Evolutionary conservation across 1,284 basidiomycete species (phyloP), one percentile per base, ranked within the genome.

Genomic region (Somion occarium): DNA sequence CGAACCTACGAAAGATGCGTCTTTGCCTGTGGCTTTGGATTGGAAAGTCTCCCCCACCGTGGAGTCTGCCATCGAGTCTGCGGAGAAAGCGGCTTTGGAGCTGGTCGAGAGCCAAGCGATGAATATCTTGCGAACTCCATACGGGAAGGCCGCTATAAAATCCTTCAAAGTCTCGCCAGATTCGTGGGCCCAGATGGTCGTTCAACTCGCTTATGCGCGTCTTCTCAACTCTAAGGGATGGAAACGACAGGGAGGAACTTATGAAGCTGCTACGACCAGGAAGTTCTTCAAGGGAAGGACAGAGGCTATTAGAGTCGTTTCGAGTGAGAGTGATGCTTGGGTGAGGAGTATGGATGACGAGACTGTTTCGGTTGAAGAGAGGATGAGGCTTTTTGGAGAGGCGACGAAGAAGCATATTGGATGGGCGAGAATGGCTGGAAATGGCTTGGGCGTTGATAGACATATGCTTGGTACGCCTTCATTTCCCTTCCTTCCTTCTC

Each of bases 91-190:
- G 13, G 83, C 88, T 27, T 61, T 70, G 5, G 75, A 78, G 46
- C 82, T 93, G 48, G 77, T 85, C 49, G 73, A 78, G 37, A 75
- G 78, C 22, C 92, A 94, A 63, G 75, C 77, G 47, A 72, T 96
- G 54, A 69, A 74, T 24, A 83, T 86, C 64, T 66, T 82, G 54
- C 74, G 80, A 50, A 93, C 91, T 12, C 66, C 73, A 2, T 96
- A 95, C 61, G 93, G 93, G 20, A 95, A 95, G 70, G 79, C 79
- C 30, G 82, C 82, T n/a, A 89, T 96, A 73, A 96, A 96, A 75
- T 71, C 76, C 48, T 91, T 89, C 63, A 85, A 88, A 44, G 82
- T 89, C 22, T 88, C 88, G 19, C 93, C 93, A 1, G 93, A 96
- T 64, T 88, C 88, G n/a, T 96, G 92, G 91, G 83, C 88, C 25